These are phyloP conservation scores for Blastomyces emzantsi DNA, from an alignment of 2,329 filamentous ascomycete species.

Conservation along the genomic window DNA sequence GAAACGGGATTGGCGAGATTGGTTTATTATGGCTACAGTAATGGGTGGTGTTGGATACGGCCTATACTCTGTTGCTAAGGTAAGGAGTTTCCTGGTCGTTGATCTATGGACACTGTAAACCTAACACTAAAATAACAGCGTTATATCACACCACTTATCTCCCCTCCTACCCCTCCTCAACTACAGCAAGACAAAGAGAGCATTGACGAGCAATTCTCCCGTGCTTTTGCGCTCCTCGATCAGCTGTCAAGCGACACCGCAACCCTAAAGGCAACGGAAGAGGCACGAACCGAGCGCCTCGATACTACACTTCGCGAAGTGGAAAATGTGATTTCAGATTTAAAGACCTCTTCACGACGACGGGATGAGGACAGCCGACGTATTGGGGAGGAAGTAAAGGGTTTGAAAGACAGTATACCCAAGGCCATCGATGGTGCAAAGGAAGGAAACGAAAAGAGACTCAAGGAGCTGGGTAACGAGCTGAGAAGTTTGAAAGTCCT, in stretches of 20 bases:
- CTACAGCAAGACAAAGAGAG: constrained; percentile 88
- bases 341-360: constrained; percentile 71
- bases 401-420: constrained; percentile 75
- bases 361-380: constrained; percentile 82
- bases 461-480: constrained; percentile 79
- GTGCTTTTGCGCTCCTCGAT: constrained; percentile 82
- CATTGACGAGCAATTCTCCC: constrained; percentile 89
- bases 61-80: constrained; percentile 78
- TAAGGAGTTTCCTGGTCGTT: constrained; percentile 28
- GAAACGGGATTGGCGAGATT: constrained; percentile 90
- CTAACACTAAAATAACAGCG: constrained; percentile 45
- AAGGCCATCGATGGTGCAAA: constrained; percentile 83
- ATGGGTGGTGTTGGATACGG: constrained; percentile 84
- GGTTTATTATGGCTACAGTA: constrained; percentile 99
- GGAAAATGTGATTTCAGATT: constrained; percentile 68
- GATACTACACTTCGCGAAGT: constrained; percentile 76
- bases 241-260: constrained; percentile 87
- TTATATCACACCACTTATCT: constrained; percentile 83
- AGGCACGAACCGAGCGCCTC: constrained; percentile 70
- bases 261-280: constrained; percentile 75
- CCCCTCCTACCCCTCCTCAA: constrained; percentile 87
- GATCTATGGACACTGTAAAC: background rate
- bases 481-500: constrained; percentile 88
- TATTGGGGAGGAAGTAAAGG: constrained; percentile 75
- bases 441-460: constrained; percentile 66